These are phyloP conservation scores for Talaromyces funiculosus DNA, from an alignment of 2,329 filamentous ascomycete genomes.

Conservation along the genomic window DNA sequence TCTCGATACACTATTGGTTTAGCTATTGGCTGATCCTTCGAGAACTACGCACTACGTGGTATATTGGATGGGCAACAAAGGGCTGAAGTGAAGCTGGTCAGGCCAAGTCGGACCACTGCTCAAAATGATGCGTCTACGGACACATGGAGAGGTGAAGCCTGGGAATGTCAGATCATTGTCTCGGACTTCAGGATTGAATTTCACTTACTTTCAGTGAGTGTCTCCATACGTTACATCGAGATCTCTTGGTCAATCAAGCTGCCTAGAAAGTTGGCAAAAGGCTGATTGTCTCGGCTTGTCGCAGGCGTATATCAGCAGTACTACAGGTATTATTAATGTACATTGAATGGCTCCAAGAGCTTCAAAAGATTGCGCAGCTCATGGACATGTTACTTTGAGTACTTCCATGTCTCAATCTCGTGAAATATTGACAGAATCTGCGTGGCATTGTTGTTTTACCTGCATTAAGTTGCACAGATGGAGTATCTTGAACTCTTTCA, in stretches of 20 bases:
- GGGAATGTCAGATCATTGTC: neutral
- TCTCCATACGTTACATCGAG: neutral
- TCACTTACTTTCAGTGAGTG: neutral
- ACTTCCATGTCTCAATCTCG: no score
- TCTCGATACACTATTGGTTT: neutral
- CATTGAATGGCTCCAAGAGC: neutral
- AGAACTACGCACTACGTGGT: neutral
- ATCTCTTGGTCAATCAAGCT: neutral
- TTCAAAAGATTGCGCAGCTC: neutral
- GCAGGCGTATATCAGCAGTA: neutral
- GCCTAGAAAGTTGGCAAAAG: no score
- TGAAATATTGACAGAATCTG: neutral
- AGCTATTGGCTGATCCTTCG: neutral
- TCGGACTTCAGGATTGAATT: neutral
- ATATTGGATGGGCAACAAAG: neutral
- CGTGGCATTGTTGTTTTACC: neutral
- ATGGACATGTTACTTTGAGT: neutral
- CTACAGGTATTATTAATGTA: neutral
- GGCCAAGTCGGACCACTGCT: no score
- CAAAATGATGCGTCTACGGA: no score
- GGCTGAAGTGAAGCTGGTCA: neutral
- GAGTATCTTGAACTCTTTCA: neutral
- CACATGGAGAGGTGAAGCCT: no score
- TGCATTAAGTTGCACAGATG: neutral
- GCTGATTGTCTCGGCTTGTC: neutral